Conservation (phyloP, 1,139 yeast species). For the Taphrina flavorubra region DNA sequence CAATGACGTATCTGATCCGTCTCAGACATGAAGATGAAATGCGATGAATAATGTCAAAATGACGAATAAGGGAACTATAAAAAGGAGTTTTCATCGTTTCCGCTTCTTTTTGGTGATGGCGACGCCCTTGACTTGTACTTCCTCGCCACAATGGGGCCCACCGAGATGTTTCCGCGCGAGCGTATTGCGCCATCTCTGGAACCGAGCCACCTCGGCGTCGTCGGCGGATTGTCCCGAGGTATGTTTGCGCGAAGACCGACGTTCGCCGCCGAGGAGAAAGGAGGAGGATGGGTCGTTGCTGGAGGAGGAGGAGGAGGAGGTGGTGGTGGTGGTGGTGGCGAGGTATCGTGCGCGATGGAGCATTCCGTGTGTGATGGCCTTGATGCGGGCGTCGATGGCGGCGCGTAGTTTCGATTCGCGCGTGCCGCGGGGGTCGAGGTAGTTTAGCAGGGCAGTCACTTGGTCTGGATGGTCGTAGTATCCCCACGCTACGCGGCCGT, state of each 20-base stretch:
- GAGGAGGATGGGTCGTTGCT: no score
- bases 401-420: slow-evolving; percentile 72
- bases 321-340: not conserved
- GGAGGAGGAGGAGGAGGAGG: no score
- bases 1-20: not conserved
- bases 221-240: not conserved
- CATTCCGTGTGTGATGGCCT: slow-evolving; percentile 32
- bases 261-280: not conserved
- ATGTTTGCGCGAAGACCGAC: slow-evolving; percentile 20
- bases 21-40: not conserved
- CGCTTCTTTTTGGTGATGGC: slow-evolving; percentile 23
- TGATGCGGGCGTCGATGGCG: slow-evolving; percentile 56
- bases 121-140: slow-evolving; percentile 4
- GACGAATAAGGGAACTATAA: no score
- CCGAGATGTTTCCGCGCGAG: slow-evolving; percentile 23
- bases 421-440: slow-evolving; percentile 79
- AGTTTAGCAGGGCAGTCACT: slow-evolving; percentile 61
- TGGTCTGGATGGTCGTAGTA: slow-evolving; percentile 69
- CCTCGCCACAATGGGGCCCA: slow-evolving; percentile 19
- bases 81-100: slow-evolving; percentile 5
- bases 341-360: slow-evolving; percentile 22
- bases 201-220: slow-evolving; percentile 20
- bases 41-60: not conserved
- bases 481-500: slow-evolving; percentile 63
- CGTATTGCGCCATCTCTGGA: slow-evolving; percentile 26